Evolutionary conservation across 148 eudicot species (phyloP), one percentile per base, ranked within the genome.

Genomic region (Beta vulgaris): DNA sequence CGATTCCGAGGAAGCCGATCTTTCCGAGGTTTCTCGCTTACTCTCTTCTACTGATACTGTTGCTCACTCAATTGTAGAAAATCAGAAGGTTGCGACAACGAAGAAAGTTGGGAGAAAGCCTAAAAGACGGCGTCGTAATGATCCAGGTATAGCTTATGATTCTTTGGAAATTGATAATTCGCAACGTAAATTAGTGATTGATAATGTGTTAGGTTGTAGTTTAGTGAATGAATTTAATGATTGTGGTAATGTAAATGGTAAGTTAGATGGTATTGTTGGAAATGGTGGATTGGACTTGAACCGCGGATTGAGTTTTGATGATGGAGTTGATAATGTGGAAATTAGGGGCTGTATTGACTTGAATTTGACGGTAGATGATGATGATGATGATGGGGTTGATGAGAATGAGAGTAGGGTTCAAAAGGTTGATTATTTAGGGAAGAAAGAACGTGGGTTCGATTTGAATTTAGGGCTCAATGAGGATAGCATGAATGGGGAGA

Each of bases 381-480:
- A 77, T 72, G 81, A 77, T 71, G 79, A 75, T 68, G 87, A 76
- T 68, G 92, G 78, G n/a, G 67, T 36, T 76, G 86, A 66, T 36
- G 87, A 67, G 49, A 46, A 61, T 42, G 43, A 51, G 26, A 70
- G 26, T 61, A 7, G 58, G 57, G 39, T 63, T 37, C 79, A 69
- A 55, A 74, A 71, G 69, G 66, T 40, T 63, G 78, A 40, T 21
- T 46, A 43, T 46, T 60, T 62, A 48, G 80, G 36, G 72, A 88
- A 80, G 69, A 79, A 63, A 73, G 85, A 85, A 57, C 87, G 49
- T 4, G 82, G 81, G 57, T 87, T 93, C 68, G 98, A 93, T 81
- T 87, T 93, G 86, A 93, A 93, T 89, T 78, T 87, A 77, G 89
- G 83, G 67, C 69, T 86, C 49, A 79, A 81, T 42, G 91, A 85